Percentiles rank a stretch among this genome's conserved stretches.
Evolutionary conservation across 345 rosid genomes (phyloP).

Genomic region (Aethionema arabicum): DNA sequence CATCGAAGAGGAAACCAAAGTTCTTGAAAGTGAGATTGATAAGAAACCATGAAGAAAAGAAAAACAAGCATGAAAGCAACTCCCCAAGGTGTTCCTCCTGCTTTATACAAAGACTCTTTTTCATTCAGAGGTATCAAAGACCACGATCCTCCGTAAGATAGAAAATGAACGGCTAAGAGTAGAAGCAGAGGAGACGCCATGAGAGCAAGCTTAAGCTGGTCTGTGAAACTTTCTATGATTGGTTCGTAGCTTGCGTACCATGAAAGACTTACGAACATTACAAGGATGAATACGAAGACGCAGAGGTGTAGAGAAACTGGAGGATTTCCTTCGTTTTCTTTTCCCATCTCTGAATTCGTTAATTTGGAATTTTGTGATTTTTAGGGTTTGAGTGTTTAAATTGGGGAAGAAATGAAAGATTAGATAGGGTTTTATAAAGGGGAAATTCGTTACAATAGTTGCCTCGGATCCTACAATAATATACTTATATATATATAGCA

Average conservation of each 20-base stretch:
- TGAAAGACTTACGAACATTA: conserved; percentile 42
- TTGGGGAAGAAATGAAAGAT: conserved; percentile 5
- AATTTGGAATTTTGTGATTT: neutral
- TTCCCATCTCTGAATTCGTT: conserved; percentile 35
- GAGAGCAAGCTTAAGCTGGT: conserved; percentile 49
- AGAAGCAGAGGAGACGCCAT: conserved; percentile 49
- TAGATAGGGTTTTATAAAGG: conserved; percentile 21
- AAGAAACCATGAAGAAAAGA: conserved; percentile 54
- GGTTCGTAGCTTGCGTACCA: conserved; percentile 61
- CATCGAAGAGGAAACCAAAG: conserved; percentile 53
- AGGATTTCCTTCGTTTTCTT: conserved; percentile 30
- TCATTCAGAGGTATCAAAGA: conserved; percentile 38
- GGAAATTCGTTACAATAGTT: neutral
- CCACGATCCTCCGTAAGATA: conserved; percentile 40
- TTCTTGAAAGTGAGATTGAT: conserved; percentile 57
- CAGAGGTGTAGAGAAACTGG: conserved; percentile 49
- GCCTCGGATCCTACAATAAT: conserved; percentile 29
- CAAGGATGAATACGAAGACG: conserved; percentile 45
- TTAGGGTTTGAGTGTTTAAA: conserved; percentile 18
- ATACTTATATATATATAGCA: neutral
- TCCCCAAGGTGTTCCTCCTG: conserved; percentile 63
- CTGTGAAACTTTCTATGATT: conserved; percentile 42
- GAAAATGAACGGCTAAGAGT: conserved; percentile 44
- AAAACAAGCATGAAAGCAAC: conserved; percentile 51
- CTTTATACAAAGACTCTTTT: conserved; percentile 47